A percentile compares a stretch with the other conserved stretches of the same genome.
Evolutionary conservation across 768 basidiomycete species (phyloP).

Genomic region (Exidia glandulosa): DNA sequence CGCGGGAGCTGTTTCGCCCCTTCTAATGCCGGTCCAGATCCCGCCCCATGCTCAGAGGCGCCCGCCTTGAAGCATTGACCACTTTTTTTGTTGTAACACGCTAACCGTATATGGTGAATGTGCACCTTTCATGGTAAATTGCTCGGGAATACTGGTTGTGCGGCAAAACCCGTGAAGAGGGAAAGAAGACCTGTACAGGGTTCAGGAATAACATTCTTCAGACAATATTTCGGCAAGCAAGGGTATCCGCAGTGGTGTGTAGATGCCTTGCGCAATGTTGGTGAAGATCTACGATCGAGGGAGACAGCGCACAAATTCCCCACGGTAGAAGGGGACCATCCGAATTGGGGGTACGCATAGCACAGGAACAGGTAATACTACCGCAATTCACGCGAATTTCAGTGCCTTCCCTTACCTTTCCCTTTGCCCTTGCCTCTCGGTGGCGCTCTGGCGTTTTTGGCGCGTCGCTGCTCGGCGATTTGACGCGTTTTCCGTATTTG

Average conservation of each 20-base stretch:
- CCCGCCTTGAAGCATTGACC: no score
- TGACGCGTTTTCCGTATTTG: constrained; percentile 76
- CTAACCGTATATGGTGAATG: no score
- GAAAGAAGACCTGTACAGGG: no score
- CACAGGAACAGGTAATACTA: not conserved
- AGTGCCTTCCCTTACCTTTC: not conserved
- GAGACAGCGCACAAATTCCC: constrained; percentile 38
- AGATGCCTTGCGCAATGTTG: constrained; percentile 70
- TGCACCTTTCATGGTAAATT: no score
- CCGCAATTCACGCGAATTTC: no score
- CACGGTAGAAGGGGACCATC: constrained; percentile 11
- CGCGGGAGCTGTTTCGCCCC: no score
- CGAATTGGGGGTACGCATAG: constrained; percentile 54
- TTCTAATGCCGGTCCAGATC: no score
- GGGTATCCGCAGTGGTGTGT: constrained; percentile 86
- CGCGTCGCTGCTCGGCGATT: constrained; percentile 48
- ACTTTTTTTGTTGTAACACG: no score
- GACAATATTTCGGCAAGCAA: constrained; percentile 59
- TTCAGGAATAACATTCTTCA: constrained; percentile 69
- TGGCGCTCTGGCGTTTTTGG: constrained; percentile 54
- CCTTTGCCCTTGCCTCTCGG: constrained; percentile 27
- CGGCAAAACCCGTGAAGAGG: no score
- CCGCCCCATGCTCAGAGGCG: no score
- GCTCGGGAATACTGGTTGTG: no score
- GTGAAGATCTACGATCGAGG: constrained; percentile 71